Base-by-base conservation (phyloP, 2,329 filamentous ascomycete genomes). In the Byssoonygena ceratinophila region DNA sequence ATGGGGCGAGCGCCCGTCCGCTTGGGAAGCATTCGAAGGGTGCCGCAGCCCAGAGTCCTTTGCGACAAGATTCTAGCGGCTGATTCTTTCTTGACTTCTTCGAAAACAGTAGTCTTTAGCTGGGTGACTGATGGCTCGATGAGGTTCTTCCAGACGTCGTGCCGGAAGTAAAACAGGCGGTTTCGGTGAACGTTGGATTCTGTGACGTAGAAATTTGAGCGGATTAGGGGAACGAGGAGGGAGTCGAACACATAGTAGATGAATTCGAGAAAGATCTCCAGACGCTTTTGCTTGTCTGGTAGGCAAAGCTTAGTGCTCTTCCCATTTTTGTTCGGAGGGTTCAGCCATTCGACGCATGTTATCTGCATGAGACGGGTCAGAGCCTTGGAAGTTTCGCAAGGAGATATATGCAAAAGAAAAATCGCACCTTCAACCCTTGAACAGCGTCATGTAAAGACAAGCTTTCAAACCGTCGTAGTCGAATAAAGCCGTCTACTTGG, bases 221-320 rank as follows among this genome's bases (percentile, higher is more conserved):
- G 81, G 45, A 97, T 78, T 6, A 98, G 75, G 8, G 92, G 91
- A 60, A 97, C 85, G 52, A 98, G 64, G 20, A 96, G 75, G 0
- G 90, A 96, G 67, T 98, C 92, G 61, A 98, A 92, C 3, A 94
- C 59, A 65, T 90, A 98, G 70, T 96, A 97, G 5, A 97, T 62
- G 54, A 97, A 82, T 65, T 98, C 92, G 50, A 82, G 70, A 46
- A 96, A 79, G 0, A 97, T 75, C 62, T 96, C 86, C 23, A 72
- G 74, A 9, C 90, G 82, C 67, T 96, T 97, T 5, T 72, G 70
- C 27, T 79, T 73, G 63, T 97, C 91, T 0, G 84, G 82, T 54
- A 76, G 73, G 55, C 85, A 85, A 46, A 85, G 72, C 51, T 83
- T 90, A 14, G 52, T n/a, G 40, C 23, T 18, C 57, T 46, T 12